A percentile compares a stretch with the other conserved stretches of the same genome.
Evolutionary conservation across 2,329 filamentous ascomycete genomes (phyloP).

Genomic region (Hypoxylon sp.): DNA sequence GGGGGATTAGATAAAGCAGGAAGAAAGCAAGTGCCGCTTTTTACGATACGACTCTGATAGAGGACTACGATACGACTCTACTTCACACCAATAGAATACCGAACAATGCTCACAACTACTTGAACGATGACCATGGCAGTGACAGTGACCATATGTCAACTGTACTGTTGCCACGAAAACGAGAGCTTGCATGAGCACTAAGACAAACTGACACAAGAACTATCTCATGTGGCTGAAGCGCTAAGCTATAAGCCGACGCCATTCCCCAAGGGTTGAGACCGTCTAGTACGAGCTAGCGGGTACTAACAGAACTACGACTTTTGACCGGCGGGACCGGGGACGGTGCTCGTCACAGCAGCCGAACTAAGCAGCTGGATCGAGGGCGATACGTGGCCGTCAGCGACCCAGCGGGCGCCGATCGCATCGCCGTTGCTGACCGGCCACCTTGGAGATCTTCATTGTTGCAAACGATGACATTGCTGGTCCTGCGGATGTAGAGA

Average conservation of each 20-base stretch:
- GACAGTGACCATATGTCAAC: neutral
- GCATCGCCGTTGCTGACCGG: conserved; percentile 69
- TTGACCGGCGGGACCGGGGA: conserved; percentile 56
- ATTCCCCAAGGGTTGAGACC: neutral
- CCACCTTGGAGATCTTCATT: conserved; percentile 67
- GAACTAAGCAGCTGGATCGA: conserved; percentile 64
- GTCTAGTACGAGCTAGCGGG: neutral
- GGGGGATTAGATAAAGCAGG: neutral
- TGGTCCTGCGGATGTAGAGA: conserved; percentile 63
- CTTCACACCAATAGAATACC: conserved; percentile 1
- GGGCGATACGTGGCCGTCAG: conserved; percentile 60
- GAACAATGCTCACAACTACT: neutral
- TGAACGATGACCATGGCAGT: neutral
- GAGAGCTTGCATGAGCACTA: neutral
- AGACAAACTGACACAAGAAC: neutral
- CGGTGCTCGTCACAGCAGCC: conserved; percentile 58
- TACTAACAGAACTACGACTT: conserved; percentile 46
- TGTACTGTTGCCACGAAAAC: neutral
- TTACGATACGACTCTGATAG: neutral
- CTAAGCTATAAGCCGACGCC: neutral
- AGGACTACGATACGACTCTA: neutral
- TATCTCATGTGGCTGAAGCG: neutral
- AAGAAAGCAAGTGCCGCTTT: neutral
- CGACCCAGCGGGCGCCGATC: conserved; percentile 66
- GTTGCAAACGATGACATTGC: conserved; percentile 73